These are phyloP conservation scores for Nemania diffusa DNA, from an alignment of 2,329 filamentous ascomycete genomes.

Conservation along the genomic window DNA sequence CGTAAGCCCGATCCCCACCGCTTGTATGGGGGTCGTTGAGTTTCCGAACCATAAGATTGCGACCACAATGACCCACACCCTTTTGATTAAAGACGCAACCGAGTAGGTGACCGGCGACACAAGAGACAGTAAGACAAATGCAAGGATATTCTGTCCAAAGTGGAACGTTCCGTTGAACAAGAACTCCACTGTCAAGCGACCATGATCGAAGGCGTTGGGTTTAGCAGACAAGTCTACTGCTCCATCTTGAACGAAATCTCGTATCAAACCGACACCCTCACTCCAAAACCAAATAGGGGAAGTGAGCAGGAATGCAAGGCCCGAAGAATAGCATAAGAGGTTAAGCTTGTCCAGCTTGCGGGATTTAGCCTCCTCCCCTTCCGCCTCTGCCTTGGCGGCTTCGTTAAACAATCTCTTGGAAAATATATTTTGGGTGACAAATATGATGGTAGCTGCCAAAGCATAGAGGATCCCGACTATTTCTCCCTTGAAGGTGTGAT, in stretches of 20 bases:
- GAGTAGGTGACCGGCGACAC: conserved; percentile 97
- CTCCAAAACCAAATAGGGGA: conserved; percentile 92
- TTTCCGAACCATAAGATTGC: conserved; percentile 97
- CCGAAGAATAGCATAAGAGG: conserved; percentile 95
- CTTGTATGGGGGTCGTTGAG: conserved; percentile 84
- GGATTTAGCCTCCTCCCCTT: conserved; percentile 69
- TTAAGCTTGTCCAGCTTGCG: conserved; percentile 97
- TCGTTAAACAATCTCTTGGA: conserved; percentile 99
- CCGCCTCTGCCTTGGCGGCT: conserved; percentile 83
- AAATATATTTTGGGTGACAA: conserved; percentile 98
- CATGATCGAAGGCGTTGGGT: conserved; percentile 79
- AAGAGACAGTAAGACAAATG: conserved; percentile 90
- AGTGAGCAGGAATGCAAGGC: conserved; percentile 88
- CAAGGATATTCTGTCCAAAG: conserved; percentile 95
- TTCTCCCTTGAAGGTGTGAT: conserved; percentile 80
- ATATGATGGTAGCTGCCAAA: conserved; percentile 89
- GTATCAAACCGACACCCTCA: conserved; percentile 81
- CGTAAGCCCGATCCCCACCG: conserved; percentile 85
- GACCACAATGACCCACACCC: conserved; percentile 95
- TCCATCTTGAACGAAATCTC: conserved; percentile 85
- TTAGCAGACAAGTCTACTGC: conserved; percentile 69
- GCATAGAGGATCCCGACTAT: conserved; percentile 90
- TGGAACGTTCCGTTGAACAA: conserved; percentile 97
- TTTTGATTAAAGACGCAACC: conserved; percentile 94
- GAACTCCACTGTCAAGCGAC: conserved; percentile 82